Evolutionary conservation across 345 rosid genomes (phyloP), one percentile per base, ranked within the genome.

Genomic region (Acer yangbiense): DNA sequence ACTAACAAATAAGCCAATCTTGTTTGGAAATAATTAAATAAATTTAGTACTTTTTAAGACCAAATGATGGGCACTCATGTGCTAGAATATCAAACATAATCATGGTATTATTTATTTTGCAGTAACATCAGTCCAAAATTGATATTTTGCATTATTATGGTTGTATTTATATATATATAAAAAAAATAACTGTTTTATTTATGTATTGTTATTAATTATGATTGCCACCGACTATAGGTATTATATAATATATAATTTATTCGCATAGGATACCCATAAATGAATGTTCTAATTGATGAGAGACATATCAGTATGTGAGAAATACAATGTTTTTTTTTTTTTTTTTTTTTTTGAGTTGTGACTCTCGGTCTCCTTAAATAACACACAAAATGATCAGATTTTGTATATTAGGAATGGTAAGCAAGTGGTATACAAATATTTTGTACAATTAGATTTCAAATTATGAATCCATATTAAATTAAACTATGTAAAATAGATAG

Each of bases 221-320:
- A 23, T 23, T 23, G 25, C 25, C 25, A 23, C 25, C 25, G 25
- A 23, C 25, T 23, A 23, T 23, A 23, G 0, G 25, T 20, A 57
- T 0, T 57, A 4, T 27, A 57, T 57, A 14, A 13, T 39, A 44
- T 11, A 44, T 6, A 23, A 10, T 9, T 13, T 50, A 35, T 62
- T 73, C 69, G 55, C 78, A 73, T 62, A 0, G 54, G 72, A 73
- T 61, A 35, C 83, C 78, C 9, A 12, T 27, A 46, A 23, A 23
- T 48, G 4, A 23, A 23, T 48, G 4, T n/a, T 76, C 1, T 18
- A 23, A 16, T 1, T n/a, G 29, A 17, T 18, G 2, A 18, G 9
- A 43, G 16, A 43, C 72, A 43, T 43, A 18, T 20, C 14, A 68
- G 55, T 41, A 68, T 68, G 71, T 50, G 25, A 41, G 44, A 44